Conservation (phyloP, 768 basidiomycete species). For the Leccinum subgranulosum region DNA sequence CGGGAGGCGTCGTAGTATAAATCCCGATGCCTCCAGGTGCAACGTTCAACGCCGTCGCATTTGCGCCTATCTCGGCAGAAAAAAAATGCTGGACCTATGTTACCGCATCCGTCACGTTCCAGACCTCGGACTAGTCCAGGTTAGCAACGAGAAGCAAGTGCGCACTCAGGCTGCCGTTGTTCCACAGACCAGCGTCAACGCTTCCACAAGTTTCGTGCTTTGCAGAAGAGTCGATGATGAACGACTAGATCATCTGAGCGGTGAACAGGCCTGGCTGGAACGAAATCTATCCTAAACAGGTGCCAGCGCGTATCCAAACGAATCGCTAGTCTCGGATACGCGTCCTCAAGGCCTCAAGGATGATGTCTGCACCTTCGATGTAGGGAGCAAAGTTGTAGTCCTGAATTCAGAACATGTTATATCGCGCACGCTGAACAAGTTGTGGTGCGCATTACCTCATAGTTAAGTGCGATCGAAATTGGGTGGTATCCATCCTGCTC, state of each 20-base stretch:
- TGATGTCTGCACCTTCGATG: slow-evolving; percentile 62
- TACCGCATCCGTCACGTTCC: slow-evolving; percentile 11
- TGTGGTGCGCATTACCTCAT: slow-evolving; percentile 21
- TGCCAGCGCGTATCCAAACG: background rate
- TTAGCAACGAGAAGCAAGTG: slow-evolving; percentile 24
- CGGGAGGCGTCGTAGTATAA: slow-evolving; percentile 8
- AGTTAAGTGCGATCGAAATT: slow-evolving; percentile 52
- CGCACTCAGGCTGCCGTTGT: slow-evolving; percentile 17
- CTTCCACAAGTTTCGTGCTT: slow-evolving; percentile 4
- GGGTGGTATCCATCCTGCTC: slow-evolving; percentile 57
- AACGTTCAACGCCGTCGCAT: slow-evolving; percentile 20
- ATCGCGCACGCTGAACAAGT: background rate
- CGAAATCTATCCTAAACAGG: slow-evolving; percentile 24
- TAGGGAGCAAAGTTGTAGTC: slow-evolving; percentile 63
- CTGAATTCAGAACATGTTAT: slow-evolving; percentile 20
- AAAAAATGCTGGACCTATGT: slow-evolving; percentile 19
- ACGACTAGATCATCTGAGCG: slow-evolving; percentile 14
- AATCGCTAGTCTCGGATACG: slow-evolving; percentile 21
- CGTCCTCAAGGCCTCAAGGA: slow-evolving; percentile 57
- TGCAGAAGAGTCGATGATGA: slow-evolving; percentile 13
- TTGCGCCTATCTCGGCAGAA: slow-evolving; percentile 11
- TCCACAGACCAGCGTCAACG: slow-evolving; percentile 24
- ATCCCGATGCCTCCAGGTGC: slow-evolving; percentile 17
- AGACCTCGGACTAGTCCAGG: background rate
- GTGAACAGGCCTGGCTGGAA: slow-evolving; percentile 14